Base-by-base conservation (phyloP, 129 eudicot genomes). In the Lactuca saligna region DNA sequence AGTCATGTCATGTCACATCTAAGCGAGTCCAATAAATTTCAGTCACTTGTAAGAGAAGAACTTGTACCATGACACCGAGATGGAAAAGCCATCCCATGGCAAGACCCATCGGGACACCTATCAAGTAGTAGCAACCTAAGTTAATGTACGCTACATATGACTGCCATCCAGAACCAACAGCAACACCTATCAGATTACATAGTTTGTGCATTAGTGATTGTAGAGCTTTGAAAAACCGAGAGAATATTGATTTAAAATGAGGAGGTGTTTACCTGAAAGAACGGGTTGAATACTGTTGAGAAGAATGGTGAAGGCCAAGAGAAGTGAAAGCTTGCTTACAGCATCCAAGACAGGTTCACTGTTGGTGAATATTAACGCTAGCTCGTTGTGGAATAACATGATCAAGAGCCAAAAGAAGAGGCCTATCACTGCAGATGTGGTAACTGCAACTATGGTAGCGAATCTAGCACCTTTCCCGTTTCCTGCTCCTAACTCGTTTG, bases 131-230 rank as follows among this genome's bases (percentile, higher is more conserved):
- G 74, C 96, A 87, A 2, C 92, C 96, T 32, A 91, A 57, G 75
- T 91, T 91, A 20, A 91, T 78, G 70, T 85, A 91, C 10, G 97
- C 97, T 6, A 91, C 97, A 32, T 80, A 81, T 5, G 84, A 57
- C 63, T 91, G 97, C 97, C 97, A 91, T 62, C 97, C 97, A 7
- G 97, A 87, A 6, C 97, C 97, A 20, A 91, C 88, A n/a, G 96
- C 97, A 54, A 91, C 97, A 13, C 97, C 95, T 91, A 57, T 5
- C 15, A 41, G 7, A 54, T 31, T 41, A 20, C 70, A 42, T 5
- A 25, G 12, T 60, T 39, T 39, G 4, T 38, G 46, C 1, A 61
- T 70, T 31, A 58, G 13, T 42, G 17, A 17, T 2, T 4, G 1
- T 20, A 1, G 8, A 41, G 16, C 51, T 46, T 10, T 10, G 12